Base-by-base conservation (phyloP, 108 stramenopile species). In the Chaetoceros tenuissimus region DNA sequence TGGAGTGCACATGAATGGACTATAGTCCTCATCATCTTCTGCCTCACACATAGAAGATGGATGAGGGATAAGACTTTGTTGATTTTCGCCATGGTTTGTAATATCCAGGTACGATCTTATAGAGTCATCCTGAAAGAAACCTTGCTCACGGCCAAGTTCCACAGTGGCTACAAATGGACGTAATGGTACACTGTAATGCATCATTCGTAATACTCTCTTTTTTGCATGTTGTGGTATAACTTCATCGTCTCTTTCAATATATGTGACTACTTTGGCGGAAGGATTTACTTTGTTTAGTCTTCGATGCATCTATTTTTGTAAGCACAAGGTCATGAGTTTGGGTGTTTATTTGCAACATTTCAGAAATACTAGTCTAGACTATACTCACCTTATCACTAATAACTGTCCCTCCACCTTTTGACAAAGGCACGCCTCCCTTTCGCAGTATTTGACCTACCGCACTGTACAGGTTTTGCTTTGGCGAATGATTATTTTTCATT, bases 1-100 rank as follows among this genome's bases (percentile, higher is more conserved):
- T 0, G 97, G 97, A 20, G 94, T 97, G 71, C 93, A 94, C 94
- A 97, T 96, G 72, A 95, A 94, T 0, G 88, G 77, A 45, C 80
- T 82, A 0, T 66, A 71, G 40, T 46, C 30, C 46, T 62, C 53
- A 17, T 25, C 43, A 27, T 29, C 44, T 43, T 44, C 21, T 29
- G 52, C 28, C 25, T 20, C 56, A 28, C 51, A 44, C 8, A 5
- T 13, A 10, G 34, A 50, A 77, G 66, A 20, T 40, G 5, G 8
- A 40, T 10, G 13, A 40, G 34, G 34, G 13, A 13, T 40, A 5
- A 40, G 5, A 40, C 34, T 40, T 5, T 13, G 5, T 13, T 40
- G 34, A 5, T 40, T 7, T 7, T 18, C 18, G 13, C 5, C 7
- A 7, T 16, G n/a, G 48, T 7, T 23, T 18, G 48, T 24, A n/a